Conservation (phyloP, 495 filamentous ascomycete species). For the Thermochaetoides thermophila region DNA sequence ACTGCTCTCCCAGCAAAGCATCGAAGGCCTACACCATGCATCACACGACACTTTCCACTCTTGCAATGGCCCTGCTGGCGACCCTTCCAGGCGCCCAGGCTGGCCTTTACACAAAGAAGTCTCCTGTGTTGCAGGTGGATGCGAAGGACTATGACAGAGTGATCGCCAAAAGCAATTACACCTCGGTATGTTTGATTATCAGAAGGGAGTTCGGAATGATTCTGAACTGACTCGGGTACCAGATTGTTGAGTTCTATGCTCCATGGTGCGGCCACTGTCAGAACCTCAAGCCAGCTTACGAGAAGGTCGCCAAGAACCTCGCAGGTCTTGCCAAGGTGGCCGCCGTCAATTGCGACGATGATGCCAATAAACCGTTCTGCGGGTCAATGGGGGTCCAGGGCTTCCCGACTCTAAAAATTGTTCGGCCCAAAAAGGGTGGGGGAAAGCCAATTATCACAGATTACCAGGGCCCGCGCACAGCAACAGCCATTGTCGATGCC, state of each 20-base stretch:
- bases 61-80: conserved; percentile 33
- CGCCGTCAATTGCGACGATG: conserved; percentile 91
- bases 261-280: conserved; percentile 96
- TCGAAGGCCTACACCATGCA: conserved; percentile 21
- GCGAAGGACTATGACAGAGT: conserved; percentile 70
- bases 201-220: not conserved
- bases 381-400: conserved; percentile 80
- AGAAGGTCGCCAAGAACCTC: conserved; percentile 80
- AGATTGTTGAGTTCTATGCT: conserved; percentile 72
- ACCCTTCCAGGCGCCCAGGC: conserved; percentile 48
- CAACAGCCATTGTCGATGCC: conserved; percentile 76
- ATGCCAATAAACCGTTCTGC: conserved; percentile 82
- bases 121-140: conserved; percentile 75
- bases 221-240: conserved; percentile 1
- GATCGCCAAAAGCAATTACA: conserved; percentile 79
- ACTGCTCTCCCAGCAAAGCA: conserved; percentile 1
- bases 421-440: conserved; percentile 59
- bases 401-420: conserved; percentile 92
- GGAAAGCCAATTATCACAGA: conserved; percentile 82
- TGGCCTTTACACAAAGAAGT: conserved; percentile 71
- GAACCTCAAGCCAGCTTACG: conserved; percentile 88
- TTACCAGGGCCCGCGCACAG: conserved; percentile 69
- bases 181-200: conserved; percentile 49
- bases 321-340: conserved; percentile 85
- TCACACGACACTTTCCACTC: conserved; percentile 29